phyloP scores from a whole-genome alignment of 164 flowering plant genomes.

The Vitis amurensis region DNA sequence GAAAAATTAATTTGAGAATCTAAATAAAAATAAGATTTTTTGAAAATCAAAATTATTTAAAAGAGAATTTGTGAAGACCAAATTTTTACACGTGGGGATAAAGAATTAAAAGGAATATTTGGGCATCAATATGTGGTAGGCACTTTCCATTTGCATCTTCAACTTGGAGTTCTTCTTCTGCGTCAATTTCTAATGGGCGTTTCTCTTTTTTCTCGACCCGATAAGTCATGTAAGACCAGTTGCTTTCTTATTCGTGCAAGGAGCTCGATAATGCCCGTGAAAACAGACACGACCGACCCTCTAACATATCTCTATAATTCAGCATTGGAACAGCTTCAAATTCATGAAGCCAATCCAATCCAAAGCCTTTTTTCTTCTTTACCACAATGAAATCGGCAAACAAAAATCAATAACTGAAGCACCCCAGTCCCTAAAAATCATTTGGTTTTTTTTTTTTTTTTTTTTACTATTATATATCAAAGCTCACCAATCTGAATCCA shows the following conservation, averaged over 20 bases:
- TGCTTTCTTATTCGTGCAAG: conserved; percentile 30
- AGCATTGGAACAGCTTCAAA: not conserved
- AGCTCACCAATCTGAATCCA: conserved; percentile 14
- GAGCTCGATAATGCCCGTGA: conserved; percentile 35
- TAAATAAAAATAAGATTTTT: too few species aligned
- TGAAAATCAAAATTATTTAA: too few species aligned
- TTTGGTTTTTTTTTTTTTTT: not conserved
- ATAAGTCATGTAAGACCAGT: conserved; percentile 41
- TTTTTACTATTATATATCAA: not conserved
- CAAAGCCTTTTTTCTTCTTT: not conserved
- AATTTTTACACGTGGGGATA: too few species aligned
- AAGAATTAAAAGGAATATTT: too few species aligned
- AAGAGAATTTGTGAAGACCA: too few species aligned
- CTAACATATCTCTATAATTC: conserved; percentile 45
- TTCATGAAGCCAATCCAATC: conserved; percentile 1
- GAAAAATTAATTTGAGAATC: too few species aligned
- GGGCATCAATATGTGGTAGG: too few species aligned
- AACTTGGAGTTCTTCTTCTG: too few species aligned
- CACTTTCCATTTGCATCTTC: too few species aligned
- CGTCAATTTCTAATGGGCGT: conserved; percentile 31
- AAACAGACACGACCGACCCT: conserved; percentile 44
- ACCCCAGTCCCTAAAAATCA: conserved; percentile 5
- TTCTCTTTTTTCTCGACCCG: conserved; percentile 26
- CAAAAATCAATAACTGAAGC: not conserved
- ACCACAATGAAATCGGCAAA: not conserved